A percentile compares a stretch with the other conserved stretches of the same genome.
Evolutionary conservation across 495 filamentous ascomycete genomes (phyloP).

Genomic region (Penicillium robsamsonii): DNA sequence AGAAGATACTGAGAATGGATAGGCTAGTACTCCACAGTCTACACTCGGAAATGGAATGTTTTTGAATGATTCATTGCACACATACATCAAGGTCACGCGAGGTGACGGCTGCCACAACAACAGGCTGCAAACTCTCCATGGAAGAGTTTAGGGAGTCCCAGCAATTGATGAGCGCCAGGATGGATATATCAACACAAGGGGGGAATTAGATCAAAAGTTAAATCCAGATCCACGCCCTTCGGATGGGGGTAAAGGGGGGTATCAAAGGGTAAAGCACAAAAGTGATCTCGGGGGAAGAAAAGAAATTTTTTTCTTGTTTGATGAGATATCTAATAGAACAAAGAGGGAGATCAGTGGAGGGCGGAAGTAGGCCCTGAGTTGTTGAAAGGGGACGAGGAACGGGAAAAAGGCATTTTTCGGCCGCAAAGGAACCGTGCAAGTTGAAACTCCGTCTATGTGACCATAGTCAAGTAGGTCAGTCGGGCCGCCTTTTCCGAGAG

Average conservation of each 20-base stretch:
- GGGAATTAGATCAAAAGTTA: neutral
- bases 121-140: slow-evolving; percentile 6
- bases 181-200: slow-evolving; percentile 14
- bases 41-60: slow-evolving; percentile 4
- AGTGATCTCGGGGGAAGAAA: slow-evolving; percentile 19
- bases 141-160: neutral
- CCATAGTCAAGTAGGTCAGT: slow-evolving; percentile 7
- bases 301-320: slow-evolving; percentile 32
- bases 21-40: neutral
- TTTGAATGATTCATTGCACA: slow-evolving; percentile 14
- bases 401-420: slow-evolving; percentile 14
- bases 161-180: slow-evolving; percentile 41
- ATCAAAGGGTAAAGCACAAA: slow-evolving; percentile 28
- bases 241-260: slow-evolving; percentile 19
- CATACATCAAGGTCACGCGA: slow-evolving; percentile 25
- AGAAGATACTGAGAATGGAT: neutral
- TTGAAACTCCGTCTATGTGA: slow-evolving; percentile 13
- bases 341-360: slow-evolving; percentile 12
- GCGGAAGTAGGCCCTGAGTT: slow-evolving; percentile 32
- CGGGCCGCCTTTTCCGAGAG: slow-evolving; percentile 1
- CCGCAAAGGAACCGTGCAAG: slow-evolving; percentile 14
- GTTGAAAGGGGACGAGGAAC: slow-evolving; percentile 8
- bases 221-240: slow-evolving; percentile 7
- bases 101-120: slow-evolving; percentile 46
- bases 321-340: slow-evolving; percentile 31